Percentiles rank a stretch among this genome's conserved stretches.
These are phyloP conservation scores for Inga leiocalycina DNA, from an alignment of 306 rosid genomes.

Conservation along the genomic window DNA sequence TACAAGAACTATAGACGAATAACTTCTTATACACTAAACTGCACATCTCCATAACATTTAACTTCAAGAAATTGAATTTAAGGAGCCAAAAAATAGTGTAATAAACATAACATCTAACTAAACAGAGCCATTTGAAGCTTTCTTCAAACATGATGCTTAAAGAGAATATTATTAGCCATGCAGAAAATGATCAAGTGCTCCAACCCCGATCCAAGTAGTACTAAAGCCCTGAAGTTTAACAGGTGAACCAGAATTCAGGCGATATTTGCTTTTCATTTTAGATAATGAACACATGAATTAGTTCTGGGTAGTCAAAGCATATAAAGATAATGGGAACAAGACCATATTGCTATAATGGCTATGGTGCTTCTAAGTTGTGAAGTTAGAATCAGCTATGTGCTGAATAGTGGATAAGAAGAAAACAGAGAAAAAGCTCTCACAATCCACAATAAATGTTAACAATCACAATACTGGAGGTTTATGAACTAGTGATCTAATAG, in stretches of 20 bases:
- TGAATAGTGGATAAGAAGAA: not conserved
- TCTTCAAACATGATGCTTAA: not conserved
- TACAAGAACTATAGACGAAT: constrained; percentile 16
- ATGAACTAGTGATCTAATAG: not conserved
- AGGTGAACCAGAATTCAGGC: not conserved
- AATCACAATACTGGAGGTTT: not conserved
- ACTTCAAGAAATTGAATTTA: not conserved
- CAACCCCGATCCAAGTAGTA: not conserved
- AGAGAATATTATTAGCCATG: not conserved
- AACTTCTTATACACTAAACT: not conserved
- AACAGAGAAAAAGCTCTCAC: constrained; percentile 8
- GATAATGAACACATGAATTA: not conserved
- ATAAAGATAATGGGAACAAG: not conserved
- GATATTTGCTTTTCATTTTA: not conserved
- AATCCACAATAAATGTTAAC: constrained; percentile 5
- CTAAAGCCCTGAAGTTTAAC: not conserved
- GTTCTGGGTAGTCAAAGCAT: not conserved
- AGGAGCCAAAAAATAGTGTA: not conserved
- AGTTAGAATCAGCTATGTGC: not conserved
- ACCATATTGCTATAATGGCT: not conserved
- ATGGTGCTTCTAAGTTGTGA: constrained; percentile 7
- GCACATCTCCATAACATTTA: not conserved
- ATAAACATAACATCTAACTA: not conserved
- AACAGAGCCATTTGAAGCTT: not conserved
- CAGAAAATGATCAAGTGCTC: not conserved